Percentiles rank a stretch among this genome's conserved stretches.
These are phyloP conservation scores for Aechmea fasciata DNA, from an alignment of 176 grass and related monocot species.

Conservation along the genomic window DNA sequence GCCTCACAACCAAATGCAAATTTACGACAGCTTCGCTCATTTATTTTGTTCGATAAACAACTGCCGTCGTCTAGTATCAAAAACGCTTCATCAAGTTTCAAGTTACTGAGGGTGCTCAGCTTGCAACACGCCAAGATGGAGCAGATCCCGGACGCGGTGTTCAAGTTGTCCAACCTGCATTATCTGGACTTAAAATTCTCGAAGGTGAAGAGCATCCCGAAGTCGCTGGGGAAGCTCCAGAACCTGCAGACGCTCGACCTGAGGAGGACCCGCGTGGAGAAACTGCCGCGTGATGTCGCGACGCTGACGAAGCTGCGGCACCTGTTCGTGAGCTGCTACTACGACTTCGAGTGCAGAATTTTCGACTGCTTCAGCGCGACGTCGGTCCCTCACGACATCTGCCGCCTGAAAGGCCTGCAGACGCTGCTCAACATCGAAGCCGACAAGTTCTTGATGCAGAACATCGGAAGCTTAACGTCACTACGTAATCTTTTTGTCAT, in stretches of 20 bases:
- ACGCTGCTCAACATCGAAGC: constrained; percentile 23
- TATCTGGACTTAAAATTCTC: constrained; percentile 26
- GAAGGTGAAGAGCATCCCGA: constrained; percentile 27
- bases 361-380: constrained; percentile 13
- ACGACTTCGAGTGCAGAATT: background rate
- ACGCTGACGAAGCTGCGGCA: constrained; percentile 33
- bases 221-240: constrained; percentile 31
- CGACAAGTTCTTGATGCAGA: constrained; percentile 16
- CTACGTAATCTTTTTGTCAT: constrained; percentile 23
- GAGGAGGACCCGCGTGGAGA: constrained; percentile 5
- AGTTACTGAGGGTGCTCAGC: constrained; percentile 27
- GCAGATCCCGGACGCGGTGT: constrained; percentile 25
- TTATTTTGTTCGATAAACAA: constrained; percentile 12
- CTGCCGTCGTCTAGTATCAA: constrained; percentile 20
- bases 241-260: constrained; percentile 38
- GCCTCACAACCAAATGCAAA: background rate
- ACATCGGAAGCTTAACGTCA: constrained; percentile 15
- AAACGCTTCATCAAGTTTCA: constrained; percentile 22
- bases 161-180: constrained; percentile 34
- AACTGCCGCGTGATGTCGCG: constrained; percentile 29
- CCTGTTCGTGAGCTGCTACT: background rate
- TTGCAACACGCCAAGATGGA: constrained; percentile 18
- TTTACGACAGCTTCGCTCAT: constrained; percentile 15
- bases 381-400: constrained; percentile 12
- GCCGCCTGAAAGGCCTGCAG: constrained; percentile 10